Evolutionary conservation across 2,329 filamentous ascomycete species (phyloP).

Genomic region (Escovopsis sp.): DNA sequence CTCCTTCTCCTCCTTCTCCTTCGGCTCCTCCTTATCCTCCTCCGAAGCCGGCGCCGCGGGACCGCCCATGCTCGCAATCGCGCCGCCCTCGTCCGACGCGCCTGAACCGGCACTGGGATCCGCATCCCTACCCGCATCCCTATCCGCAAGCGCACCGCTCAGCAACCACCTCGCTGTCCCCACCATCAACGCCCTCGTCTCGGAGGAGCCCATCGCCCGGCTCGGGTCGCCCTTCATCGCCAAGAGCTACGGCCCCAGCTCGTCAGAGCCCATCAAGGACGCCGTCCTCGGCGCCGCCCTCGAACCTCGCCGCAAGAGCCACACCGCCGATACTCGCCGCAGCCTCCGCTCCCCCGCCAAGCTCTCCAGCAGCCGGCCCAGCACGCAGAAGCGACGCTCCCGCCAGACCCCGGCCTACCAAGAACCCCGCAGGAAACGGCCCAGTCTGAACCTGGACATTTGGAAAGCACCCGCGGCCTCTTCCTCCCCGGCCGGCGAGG

Average conservation of each 20-base stretch:
- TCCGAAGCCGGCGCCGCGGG: background rate
- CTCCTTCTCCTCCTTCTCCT: no score
- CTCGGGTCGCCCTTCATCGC: conserved; percentile 41
- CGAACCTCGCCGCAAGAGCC: conserved; percentile 26
- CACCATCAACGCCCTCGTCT: background rate
- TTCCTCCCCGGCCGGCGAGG: conserved; percentile 8
- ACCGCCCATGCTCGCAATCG: background rate
- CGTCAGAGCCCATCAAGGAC: conserved; percentile 32
- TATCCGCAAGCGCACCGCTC: no score
- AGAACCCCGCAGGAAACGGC: conserved; percentile 36
- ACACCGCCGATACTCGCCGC: conserved; percentile 34
- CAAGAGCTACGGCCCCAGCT: conserved; percentile 47
- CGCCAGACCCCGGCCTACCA: conserved; percentile 22
- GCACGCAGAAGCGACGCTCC: conserved; percentile 40
- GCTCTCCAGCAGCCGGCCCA: conserved; percentile 33
- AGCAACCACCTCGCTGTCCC: background rate
- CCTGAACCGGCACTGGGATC: no score
- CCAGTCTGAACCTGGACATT: conserved; percentile 38
- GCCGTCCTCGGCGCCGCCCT: conserved; percentile 15
- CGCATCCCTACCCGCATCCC: no score
- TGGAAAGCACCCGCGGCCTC: conserved; percentile 29
- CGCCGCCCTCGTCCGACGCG: background rate
- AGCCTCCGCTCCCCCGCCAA: conserved; percentile 38
- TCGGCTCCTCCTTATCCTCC: no score
- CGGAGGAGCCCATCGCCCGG: conserved; percentile 10